Base-by-base conservation (phyloP, 2,329 filamentous ascomycete genomes). In the Aureobasidium leucospermi region DNA sequence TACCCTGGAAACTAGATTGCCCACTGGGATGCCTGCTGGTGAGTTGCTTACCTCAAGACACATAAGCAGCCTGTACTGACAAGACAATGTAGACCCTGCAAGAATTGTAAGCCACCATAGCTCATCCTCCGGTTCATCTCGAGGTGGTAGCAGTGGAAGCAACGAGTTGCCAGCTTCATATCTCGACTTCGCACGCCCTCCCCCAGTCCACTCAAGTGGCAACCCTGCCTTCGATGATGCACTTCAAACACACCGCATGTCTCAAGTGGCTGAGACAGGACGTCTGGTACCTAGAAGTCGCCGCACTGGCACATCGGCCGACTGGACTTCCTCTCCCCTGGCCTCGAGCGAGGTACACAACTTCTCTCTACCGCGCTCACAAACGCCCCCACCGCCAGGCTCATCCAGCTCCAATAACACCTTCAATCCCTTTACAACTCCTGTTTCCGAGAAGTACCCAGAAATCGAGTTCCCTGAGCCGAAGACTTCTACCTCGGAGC, bases 191-290 rank as follows among this genome's bases (percentile, higher is more conserved):
- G 29, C 45, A 58, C 49, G 13, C 66, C 67, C 39, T 64, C 68
- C 13, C 61, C 66, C 39, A 62, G 65, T 11, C 66, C 69, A 47
- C 61, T 63, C 34, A 56, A 66, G 29, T 61, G 63, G 32, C 67
- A 68, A 19, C 28, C 60, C 60, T 2, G 69, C 71, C 48, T 62
- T 72, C 10, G 66, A 71, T 45, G 67, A 58, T 23, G 55, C 78
- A 29, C 74, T 79, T 59, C 71, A 77, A 58, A 77, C 67, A 60
- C 76, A 79, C 63, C 76, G 78, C 34, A 67, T 77, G 58, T 79
- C 77, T 6, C 78, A 79, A 63, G 77, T 76, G 34, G 78, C 78
- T 16, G 78, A 80, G 66, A 79, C 76, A 38, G 78, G 78, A 15
- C 77, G 79, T 62, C 70, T 80, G 48, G 73, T 71, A 31, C 74